Percentiles rank a stretch among this genome's conserved stretches.
These are phyloP conservation scores for Pseudocercospora crystallina DNA, from an alignment of 2,329 filamentous ascomycete genomes.

Conservation along the genomic window DNA sequence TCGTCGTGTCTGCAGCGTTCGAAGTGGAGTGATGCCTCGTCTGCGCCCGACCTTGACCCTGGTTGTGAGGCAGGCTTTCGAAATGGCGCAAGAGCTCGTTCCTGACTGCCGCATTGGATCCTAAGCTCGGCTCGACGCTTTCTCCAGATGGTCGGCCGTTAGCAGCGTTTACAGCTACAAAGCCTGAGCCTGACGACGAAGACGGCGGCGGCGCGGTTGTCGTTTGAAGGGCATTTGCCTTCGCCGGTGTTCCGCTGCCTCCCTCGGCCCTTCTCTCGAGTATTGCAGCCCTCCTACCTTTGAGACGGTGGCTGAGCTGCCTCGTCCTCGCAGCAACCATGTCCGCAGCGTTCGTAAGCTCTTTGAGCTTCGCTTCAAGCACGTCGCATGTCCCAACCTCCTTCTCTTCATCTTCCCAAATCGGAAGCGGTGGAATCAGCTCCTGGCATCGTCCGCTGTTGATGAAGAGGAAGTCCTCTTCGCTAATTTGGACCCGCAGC, in stretches of 20 bases:
- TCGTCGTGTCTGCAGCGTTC: constrained; percentile 4
- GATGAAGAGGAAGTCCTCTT: constrained; percentile 85
- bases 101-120: constrained; percentile 55
- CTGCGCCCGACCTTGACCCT: constrained; percentile 29
- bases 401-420: constrained; percentile 82
- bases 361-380: constrained; percentile 72
- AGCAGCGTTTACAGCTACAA: constrained; percentile 58
- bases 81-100: constrained; percentile 64
- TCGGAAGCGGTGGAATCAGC: constrained; percentile 75
- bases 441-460: constrained; percentile 79
- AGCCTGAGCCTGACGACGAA: constrained; percentile 41
- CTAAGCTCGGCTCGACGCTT: constrained; percentile 34
- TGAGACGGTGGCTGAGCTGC: constrained; percentile 78
- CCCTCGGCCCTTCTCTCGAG: constrained; percentile 58
- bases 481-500: constrained; percentile 77
- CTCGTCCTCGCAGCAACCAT: constrained; percentile 67
- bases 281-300: constrained; percentile 72
- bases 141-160: constrained; percentile 26
- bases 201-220: constrained; percentile 30
- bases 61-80: constrained; percentile 58
- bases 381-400: constrained; percentile 83
- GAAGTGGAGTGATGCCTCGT: constrained; percentile 26
- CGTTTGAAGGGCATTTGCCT: constrained; percentile 31
- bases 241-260: constrained; percentile 37
- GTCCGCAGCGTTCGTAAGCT: constrained; percentile 78